Conservation (phyloP, 352 stramenopile genomes). For the Albugo candida region DNA sequence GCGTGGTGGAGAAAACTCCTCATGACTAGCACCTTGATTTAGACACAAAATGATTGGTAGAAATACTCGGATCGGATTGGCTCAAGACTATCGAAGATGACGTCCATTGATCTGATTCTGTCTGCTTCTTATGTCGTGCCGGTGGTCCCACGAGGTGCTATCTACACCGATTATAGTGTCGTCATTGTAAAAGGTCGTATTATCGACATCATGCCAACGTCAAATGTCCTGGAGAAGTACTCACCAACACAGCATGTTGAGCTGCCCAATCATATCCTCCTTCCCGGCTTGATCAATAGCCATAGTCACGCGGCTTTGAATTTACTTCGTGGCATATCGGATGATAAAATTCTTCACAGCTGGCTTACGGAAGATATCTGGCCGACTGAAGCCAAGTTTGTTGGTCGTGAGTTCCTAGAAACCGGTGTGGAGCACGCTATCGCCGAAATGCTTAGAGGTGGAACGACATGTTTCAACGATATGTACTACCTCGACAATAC, state of each 20-base stretch:
- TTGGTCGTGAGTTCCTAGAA: slow-evolving; percentile 44
- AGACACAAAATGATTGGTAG: too few species aligned
- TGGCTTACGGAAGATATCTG: slow-evolving; percentile 77
- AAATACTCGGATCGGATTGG: too few species aligned
- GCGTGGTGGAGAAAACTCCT: too few species aligned
- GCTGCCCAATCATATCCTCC: slow-evolving; percentile 45
- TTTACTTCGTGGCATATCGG: slow-evolving; percentile 63
- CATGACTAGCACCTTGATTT: too few species aligned
- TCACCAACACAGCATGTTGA: slow-evolving; percentile 18
- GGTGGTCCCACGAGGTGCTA: slow-evolving; percentile 44
- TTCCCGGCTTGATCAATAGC: slow-evolving; percentile 71
- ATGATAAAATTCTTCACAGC: slow-evolving; percentile 70
- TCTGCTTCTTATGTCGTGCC: slow-evolving; percentile 51
- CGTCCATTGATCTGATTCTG: slow-evolving; percentile 22
- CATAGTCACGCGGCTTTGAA: slow-evolving; percentile 79
- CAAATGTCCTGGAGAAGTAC: slow-evolving; percentile 32
- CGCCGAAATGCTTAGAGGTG: slow-evolving; percentile 77
- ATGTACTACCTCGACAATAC: slow-evolving; percentile 80
- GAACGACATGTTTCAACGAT: slow-evolving; percentile 81
- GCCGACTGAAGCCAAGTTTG: slow-evolving; percentile 61
- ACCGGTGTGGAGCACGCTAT: slow-evolving; percentile 54
- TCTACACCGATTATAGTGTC: slow-evolving; percentile 58
- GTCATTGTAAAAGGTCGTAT: slow-evolving; percentile 51
- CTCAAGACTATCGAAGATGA: too few species aligned
- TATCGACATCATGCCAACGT: slow-evolving; percentile 42